Conservation (phyloP, 2,329 filamentous ascomycete genomes). For the Claviceps sp. region DNA sequence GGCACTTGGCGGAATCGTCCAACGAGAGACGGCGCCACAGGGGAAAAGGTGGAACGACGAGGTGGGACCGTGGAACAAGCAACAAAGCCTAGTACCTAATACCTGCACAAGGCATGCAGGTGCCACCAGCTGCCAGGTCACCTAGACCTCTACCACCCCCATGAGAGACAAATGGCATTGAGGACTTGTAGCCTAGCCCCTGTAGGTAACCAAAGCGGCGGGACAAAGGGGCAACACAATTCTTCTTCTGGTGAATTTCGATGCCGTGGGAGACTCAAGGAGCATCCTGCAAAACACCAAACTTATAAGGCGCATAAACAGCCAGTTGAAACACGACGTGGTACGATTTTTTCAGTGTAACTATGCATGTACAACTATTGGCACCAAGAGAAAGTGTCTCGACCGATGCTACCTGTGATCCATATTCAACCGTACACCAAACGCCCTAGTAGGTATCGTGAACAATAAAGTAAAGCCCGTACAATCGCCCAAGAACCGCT, state of each 20-base stretch:
- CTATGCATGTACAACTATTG: no score
- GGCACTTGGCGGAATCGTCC: slow-evolving; percentile 3
- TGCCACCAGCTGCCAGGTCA: not conserved
- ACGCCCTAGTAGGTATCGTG: slow-evolving; percentile 4
- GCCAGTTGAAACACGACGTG: no score
- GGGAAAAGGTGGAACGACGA: slow-evolving; percentile 1
- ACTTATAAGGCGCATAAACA: no score
- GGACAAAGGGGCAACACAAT: no score
- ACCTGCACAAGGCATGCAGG: not conserved
- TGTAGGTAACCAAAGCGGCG: no score
- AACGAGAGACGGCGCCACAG: slow-evolving; percentile 3
- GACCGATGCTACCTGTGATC: not conserved
- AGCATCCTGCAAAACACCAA: no score
- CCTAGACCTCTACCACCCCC: slow-evolving; percentile 6
- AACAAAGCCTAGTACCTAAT: not conserved
- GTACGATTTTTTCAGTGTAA: no score
- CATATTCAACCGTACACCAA: not conserved
- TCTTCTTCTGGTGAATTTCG: no score
- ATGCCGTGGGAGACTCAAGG: no score
- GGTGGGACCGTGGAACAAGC: not conserved
- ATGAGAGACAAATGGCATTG: not conserved
- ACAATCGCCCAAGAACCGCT: not conserved
- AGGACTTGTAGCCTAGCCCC: no score
- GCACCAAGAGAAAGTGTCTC: not conserved
- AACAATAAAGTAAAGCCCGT: not conserved